Evolutionary conservation across 805 yeast genomes (phyloP).

Genomic region (Barnettozyma botsteinii): DNA sequence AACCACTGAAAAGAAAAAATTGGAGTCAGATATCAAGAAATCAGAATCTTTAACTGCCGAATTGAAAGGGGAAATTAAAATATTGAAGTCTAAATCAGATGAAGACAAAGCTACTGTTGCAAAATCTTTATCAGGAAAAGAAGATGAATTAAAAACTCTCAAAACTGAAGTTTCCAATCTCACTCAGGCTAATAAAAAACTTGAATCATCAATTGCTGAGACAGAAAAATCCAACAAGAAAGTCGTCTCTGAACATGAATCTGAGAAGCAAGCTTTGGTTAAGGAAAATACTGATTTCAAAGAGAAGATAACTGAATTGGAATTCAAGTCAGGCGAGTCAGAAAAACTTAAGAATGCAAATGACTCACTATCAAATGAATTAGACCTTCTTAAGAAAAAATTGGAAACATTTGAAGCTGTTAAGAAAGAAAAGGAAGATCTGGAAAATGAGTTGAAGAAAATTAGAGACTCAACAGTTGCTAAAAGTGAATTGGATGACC

Average conservation of each 20-base stretch:
- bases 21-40: background rate
- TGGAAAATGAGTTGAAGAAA: conserved; percentile 11
- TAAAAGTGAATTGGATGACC: conserved; percentile 59
- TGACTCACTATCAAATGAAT: background rate
- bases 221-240: background rate
- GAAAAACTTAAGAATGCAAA: conserved; percentile 4
- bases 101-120: background rate
- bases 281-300: background rate
- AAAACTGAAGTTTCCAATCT: conserved; percentile 6
- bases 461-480: conserved; percentile 31
- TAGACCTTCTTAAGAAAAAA: conserved; percentile 6
- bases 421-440: conserved; percentile 19
- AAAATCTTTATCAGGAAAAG: background rate
- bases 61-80: background rate
- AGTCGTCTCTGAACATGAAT: background rate
- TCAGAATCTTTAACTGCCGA: background rate
- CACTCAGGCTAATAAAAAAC: conserved; percentile 10
- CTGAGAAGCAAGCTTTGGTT: background rate
- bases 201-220: background rate
- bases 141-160: conserved; percentile 1
- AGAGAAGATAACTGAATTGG: background rate
- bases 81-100: background rate
- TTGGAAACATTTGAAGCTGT: background rate
- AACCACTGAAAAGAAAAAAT: background rate
- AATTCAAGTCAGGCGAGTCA: background rate